Evolutionary conservation across 2,329 filamentous ascomycete species (phyloP).

Genomic region (Phyllosticta ampelicida): DNA sequence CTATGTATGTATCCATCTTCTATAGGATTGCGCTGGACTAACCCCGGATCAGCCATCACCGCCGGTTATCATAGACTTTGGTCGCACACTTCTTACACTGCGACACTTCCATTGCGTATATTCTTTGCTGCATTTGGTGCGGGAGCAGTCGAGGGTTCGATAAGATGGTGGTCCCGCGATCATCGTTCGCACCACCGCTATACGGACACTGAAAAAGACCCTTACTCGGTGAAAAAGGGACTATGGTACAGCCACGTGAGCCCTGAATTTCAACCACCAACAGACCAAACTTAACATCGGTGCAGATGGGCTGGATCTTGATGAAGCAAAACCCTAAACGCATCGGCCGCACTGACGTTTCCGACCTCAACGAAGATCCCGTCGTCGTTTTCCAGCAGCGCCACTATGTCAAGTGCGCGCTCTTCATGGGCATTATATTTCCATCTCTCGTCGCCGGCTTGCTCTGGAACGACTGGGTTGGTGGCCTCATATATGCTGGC

Average conservation of each 20-base stretch:
- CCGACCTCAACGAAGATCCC: conserved; percentile 75
- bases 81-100: conserved; percentile 78
- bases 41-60: conserved; percentile 17
- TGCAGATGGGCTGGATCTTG: conserved; percentile 79
- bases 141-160: conserved; percentile 75
- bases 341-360: conserved; percentile 78
- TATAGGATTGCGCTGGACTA: not conserved
- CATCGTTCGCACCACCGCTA: conserved; percentile 85
- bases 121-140: conserved; percentile 73
- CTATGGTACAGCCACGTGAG: conserved; percentile 31
- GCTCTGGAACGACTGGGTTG: conserved; percentile 69
- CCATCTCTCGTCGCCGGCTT: conserved; percentile 67
- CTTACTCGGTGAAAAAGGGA: conserved; percentile 83
- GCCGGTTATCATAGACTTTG: conserved; percentile 69
- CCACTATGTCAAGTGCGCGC: conserved; percentile 70
- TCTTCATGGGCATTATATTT: conserved; percentile 66
- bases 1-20: conserved; percentile 32
- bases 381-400: conserved; percentile 82
- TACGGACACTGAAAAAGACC: conserved; percentile 86
- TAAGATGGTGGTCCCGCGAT: conserved; percentile 80
- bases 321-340: conserved; percentile 89
- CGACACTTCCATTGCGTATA: conserved; percentile 62
- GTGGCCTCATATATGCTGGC: conserved; percentile 75
- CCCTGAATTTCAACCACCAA: not conserved
- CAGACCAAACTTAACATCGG: too few relatives aligned